Evolutionary conservation across 768 basidiomycete species (phyloP).

Genomic region (Lyophyllum atratum): DNA sequence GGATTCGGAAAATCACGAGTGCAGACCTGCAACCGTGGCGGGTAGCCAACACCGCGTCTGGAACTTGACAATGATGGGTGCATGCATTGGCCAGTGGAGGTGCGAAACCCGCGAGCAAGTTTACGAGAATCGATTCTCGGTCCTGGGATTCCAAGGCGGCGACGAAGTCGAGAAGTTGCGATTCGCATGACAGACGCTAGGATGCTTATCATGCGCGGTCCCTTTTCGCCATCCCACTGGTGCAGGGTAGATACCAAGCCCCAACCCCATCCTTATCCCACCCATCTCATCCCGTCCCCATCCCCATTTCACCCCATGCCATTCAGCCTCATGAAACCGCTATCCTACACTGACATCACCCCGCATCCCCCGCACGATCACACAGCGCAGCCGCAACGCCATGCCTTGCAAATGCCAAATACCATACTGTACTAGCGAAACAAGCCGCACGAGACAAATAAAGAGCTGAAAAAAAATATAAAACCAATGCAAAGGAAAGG

Average conservation of each 20-base stretch:
- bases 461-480: slow-evolving; percentile 13
- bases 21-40: background rate
- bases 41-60: too few relatives aligned
- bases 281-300: background rate
- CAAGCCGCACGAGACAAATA: slow-evolving; percentile 11
- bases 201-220: background rate
- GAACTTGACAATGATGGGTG: background rate
- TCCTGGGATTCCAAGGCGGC: background rate
- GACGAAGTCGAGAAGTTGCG: background rate
- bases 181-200: background rate
- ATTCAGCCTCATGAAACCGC: background rate
- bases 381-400: background rate
- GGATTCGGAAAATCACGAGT: background rate
- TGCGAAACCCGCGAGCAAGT: background rate
- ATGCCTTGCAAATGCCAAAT: slow-evolving; percentile 18
- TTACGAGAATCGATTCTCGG: background rate
- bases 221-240: background rate
- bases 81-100: background rate
- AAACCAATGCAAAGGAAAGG: slow-evolving; percentile 11
- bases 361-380: background rate
- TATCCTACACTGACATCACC: background rate
- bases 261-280: background rate
- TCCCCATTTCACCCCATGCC: background rate
- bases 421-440: slow-evolving; percentile 21
- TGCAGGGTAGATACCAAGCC: background rate